These are phyloP conservation scores for Globisporangium emineosum DNA, from an alignment of 352 stramenopile genomes.

Conservation along the genomic window DNA sequence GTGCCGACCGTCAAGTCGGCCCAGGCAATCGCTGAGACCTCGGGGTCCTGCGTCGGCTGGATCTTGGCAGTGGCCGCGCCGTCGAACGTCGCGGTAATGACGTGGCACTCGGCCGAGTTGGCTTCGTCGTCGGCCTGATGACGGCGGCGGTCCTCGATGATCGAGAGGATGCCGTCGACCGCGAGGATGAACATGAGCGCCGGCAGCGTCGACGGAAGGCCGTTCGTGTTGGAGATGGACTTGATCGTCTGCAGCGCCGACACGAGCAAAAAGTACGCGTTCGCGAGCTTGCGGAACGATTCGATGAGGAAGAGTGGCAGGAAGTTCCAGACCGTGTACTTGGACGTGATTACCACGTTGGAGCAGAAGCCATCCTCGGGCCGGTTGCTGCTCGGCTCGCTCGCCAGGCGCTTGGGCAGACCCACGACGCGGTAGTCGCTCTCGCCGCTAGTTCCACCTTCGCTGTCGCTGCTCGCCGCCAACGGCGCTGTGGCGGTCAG, in stretches of 20 bases:
- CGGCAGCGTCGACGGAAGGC: slow-evolving; percentile 74
- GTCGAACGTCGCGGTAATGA: slow-evolving; percentile 49
- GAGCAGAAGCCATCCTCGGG: slow-evolving; percentile 40
- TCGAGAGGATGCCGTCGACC: slow-evolving; percentile 80
- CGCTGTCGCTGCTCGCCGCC: not conserved
- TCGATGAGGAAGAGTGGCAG: slow-evolving; percentile 88
- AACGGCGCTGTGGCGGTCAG: not conserved
- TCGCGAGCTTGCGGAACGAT: slow-evolving; percentile 84
- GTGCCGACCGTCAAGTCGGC: slow-evolving; percentile 74
- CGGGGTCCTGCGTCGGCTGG: slow-evolving; percentile 29
- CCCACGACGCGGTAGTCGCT: slow-evolving; percentile 10
- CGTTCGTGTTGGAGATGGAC: slow-evolving; percentile 81
- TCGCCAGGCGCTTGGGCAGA: slow-evolving; percentile 1
- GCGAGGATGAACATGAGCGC: slow-evolving; percentile 87
- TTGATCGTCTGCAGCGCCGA: slow-evolving; percentile 79
- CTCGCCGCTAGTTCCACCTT: not conserved
- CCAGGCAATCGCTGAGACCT: slow-evolving; percentile 64
- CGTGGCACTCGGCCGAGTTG: slow-evolving; percentile 68
- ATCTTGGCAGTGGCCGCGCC: slow-evolving; percentile 26
- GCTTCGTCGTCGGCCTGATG: slow-evolving; percentile 80
- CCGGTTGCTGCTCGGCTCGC: not conserved
- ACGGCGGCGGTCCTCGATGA: slow-evolving; percentile 81
- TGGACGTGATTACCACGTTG: slow-evolving; percentile 91
- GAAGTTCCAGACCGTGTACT: slow-evolving; percentile 90
- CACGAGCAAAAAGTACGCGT: slow-evolving; percentile 92